A percentile compares a stretch with the other conserved stretches of the same genome.
Conservation (phyloP, 2,329 filamentous ascomycete species). For the Monosporascus ibericus region DNA sequence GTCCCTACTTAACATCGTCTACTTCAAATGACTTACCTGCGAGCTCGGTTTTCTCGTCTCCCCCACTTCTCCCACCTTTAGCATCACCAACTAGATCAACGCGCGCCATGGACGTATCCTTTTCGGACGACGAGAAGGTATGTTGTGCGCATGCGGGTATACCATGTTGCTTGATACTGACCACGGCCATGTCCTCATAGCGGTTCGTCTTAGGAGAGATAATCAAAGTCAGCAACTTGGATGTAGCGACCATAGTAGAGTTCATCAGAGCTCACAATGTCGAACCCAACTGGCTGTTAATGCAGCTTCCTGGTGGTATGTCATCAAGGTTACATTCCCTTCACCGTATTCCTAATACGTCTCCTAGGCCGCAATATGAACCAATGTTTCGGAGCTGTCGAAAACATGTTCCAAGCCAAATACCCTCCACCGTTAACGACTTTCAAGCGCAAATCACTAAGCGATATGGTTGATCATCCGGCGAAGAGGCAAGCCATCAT, state of each 20-base stretch:
- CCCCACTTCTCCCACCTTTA: conserved; percentile 15
- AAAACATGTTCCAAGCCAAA: conserved; percentile 30
- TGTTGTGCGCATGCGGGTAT: conserved; percentile 8
- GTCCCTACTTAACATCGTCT: conserved; percentile 10
- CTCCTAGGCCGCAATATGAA: conserved; percentile 39
- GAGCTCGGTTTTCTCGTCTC: conserved; percentile 19
- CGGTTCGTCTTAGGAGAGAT: conserved; percentile 53
- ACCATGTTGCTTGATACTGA: conserved; percentile 2
- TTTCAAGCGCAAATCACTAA: conserved; percentile 31
- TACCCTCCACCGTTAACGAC: conserved; percentile 22
- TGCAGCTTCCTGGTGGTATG: conserved; percentile 43
- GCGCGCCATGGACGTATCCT: conserved; percentile 36
- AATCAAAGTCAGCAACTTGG: conserved; percentile 49
- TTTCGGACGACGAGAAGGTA: conserved; percentile 49
- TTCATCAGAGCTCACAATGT: conserved; percentile 39
- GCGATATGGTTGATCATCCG: conserved; percentile 26
- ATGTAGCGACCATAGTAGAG: conserved; percentile 37
- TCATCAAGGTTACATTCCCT: conserved; percentile 9
- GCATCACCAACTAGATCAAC: conserved; percentile 13
- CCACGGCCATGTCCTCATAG: conserved; percentile 28
- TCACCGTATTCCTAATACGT: conserved; percentile 1
- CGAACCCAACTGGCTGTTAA: conserved; percentile 39
- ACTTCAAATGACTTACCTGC: conserved; percentile 28
- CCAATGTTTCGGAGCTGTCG: conserved; percentile 37
- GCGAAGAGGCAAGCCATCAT: conserved; percentile 28